A percentile compares a stretch with the other conserved stretches of the same genome.
Evolutionary conservation across 1,284 basidiomycete genomes (phyloP).

Genomic region (Trametes sp.): DNA sequence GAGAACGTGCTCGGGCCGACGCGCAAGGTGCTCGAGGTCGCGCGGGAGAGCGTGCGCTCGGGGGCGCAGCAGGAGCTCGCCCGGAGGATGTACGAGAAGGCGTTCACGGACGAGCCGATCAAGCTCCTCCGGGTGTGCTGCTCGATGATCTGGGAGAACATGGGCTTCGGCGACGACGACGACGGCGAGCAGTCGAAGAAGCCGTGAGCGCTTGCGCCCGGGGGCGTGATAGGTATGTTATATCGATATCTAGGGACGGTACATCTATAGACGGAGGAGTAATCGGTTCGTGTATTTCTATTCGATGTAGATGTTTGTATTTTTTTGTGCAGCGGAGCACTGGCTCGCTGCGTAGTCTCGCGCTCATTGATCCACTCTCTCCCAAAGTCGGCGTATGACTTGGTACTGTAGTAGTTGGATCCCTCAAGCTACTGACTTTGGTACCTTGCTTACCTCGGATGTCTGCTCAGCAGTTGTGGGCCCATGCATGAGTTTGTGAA

Average conservation of each 20-base stretch:
- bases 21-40: conserved; percentile 35
- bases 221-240: background rate
- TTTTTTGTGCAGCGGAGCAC: background rate
- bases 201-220: conserved; percentile 3
- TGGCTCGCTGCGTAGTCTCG: too few relatives aligned
- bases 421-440: too few relatives aligned
- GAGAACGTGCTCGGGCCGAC: conserved; percentile 42
- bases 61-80: conserved; percentile 40
- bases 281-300: background rate
- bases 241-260: background rate
- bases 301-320: background rate
- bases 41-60: conserved; percentile 36
- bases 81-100: conserved; percentile 40
- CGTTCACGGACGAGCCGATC: conserved; percentile 41
- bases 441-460: too few relatives aligned
- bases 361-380: too few relatives aligned
- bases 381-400: too few relatives aligned
- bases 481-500: too few relatives aligned
- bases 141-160: conserved; percentile 40
- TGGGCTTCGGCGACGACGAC: conserved; percentile 28
- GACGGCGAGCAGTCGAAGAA: conserved; percentile 20
- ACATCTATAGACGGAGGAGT: background rate
- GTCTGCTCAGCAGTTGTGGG: too few relatives aligned
- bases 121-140: conserved; percentile 40
- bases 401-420: too few relatives aligned